Base-by-base conservation (phyloP, 1,284 basidiomycete genomes). In the Gymnopus androsaceus region DNA sequence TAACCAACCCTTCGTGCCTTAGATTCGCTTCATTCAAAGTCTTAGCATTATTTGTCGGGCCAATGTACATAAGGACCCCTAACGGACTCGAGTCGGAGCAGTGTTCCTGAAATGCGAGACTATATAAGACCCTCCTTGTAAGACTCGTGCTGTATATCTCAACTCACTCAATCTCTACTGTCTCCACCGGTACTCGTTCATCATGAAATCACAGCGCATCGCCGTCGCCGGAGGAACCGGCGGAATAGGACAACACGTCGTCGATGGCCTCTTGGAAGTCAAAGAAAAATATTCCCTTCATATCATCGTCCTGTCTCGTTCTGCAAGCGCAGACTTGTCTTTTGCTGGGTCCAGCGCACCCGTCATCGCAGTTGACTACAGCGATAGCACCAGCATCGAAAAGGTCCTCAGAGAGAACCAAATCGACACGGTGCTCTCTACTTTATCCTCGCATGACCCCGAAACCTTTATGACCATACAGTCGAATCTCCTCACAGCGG, bases 341-440 rank as follows among this genome's bases (percentile, higher is more conserved):
- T 56, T 51, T 41, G 49, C 31, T 5, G 42, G 42, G 1, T 37
- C 33, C 17, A 51, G 33, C 21, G 42, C 55, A 3, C 49, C 49
- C 5, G 36, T 56, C 33, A 31, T 56, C n/a, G 55, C 49, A 14
- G 49, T 56, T 2, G 49, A 56, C 34, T 56, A 56, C 42, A 45
- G 31, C 19, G 17, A 56, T 19, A 8, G 21, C 4, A 23, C 41
- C 12, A 14, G 4, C 9, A 21, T 56, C 12, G 49, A 45, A 38
- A 25, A 33, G 4, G 49, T 52, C 17, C 23, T 57, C 3, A 36
- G 25, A 7, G 28, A 57, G 15, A 36, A 52, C 19, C 19, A 37
- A n/a, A 53, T 57, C 28, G 50, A 57, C 37, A 52, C 55, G 1
- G 31, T 57, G 19, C 34, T 56, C 6, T 56, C 55, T 7, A 51